Percentiles rank a stretch among this genome's conserved stretches.
Evolutionary conservation across 192 early-diverging fungal species (phyloP).

Genomic region (Rhizophagus sp.): DNA sequence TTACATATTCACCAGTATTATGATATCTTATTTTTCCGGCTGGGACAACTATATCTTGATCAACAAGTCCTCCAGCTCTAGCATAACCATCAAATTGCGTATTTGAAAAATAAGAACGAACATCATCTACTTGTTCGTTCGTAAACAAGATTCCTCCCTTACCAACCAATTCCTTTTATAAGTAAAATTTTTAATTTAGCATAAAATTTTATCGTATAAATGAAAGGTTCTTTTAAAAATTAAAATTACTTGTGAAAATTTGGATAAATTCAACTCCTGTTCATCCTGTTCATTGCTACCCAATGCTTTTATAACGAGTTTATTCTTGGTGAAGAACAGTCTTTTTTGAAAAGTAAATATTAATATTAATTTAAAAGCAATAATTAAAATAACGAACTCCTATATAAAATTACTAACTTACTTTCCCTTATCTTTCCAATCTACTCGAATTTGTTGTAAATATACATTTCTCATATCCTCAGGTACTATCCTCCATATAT

Average conservation of each 20-base stretch:
- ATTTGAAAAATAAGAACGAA: neutral
- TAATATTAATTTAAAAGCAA: neutral
- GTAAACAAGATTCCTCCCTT: neutral
- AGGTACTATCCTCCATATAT: neutral
- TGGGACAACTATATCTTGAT: neutral
- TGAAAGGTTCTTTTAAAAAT: neutral
- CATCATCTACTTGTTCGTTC: neutral
- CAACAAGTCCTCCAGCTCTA: neutral
- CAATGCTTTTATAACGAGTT: neutral
- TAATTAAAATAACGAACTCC: neutral
- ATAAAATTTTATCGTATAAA: neutral
- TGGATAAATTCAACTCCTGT: neutral
- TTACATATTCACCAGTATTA: neutral
- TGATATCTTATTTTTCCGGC: neutral
- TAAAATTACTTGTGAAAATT: neutral
- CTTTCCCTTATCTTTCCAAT: neutral
- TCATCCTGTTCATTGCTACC: neutral
- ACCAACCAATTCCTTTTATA: neutral
- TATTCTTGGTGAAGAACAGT: neutral
- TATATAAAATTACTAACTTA: neutral
- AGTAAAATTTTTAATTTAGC: neutral
- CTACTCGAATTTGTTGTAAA: conserved; percentile 6
- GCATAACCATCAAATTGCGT: neutral
- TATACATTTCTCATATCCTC: neutral
- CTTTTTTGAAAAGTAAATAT: neutral